phyloP scores from a whole-genome alignment of 805 yeast species.

The Saccharomycopsis sp. region DNA sequence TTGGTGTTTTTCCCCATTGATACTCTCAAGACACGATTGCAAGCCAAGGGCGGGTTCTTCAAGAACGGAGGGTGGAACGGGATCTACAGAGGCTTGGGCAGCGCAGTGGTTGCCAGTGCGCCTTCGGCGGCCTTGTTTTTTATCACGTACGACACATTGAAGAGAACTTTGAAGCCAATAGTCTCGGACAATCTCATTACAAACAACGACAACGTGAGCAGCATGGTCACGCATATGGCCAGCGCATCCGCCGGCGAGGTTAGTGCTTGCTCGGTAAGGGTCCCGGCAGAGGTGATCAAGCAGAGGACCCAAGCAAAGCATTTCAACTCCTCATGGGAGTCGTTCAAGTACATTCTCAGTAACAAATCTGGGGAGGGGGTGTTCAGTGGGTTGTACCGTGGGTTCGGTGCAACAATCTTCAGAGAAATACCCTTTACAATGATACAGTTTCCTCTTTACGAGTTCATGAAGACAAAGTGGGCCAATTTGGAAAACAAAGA shows the following conservation, averaged over 20 bases:
- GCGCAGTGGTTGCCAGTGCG: slow-evolving; percentile 90
- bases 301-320: slow-evolving; percentile 81
- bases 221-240: slow-evolving; percentile 63
- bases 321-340: slow-evolving; percentile 46
- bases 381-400: slow-evolving; percentile 74
- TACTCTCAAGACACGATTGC: slow-evolving; percentile 87
- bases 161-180: slow-evolving; percentile 36
- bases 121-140: slow-evolving; percentile 77
- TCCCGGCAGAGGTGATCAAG: slow-evolving; percentile 94
- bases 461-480: slow-evolving; percentile 60
- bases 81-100: slow-evolving; percentile 84
- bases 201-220: slow-evolving; percentile 21
- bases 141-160: slow-evolving; percentile 75
- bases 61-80: slow-evolving; percentile 90
- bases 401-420: slow-evolving; percentile 87
- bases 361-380: slow-evolving; percentile 74
- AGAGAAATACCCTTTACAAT: slow-evolving; percentile 95
- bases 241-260: slow-evolving; percentile 87
- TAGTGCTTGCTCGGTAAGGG: slow-evolving; percentile 88
- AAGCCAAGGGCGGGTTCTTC: slow-evolving; percentile 92
- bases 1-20: slow-evolving; percentile 93
- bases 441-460: slow-evolving; percentile 93
- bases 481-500: slow-evolving; percentile 31
- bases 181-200: slow-evolving; percentile 24
- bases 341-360: slow-evolving; percentile 51